A percentile compares a stretch with the other conserved stretches of the same genome.
phyloP scores from a whole-genome alignment of 352 stramenopile genomes.

The Halophytophthora batemanensis region DNA sequence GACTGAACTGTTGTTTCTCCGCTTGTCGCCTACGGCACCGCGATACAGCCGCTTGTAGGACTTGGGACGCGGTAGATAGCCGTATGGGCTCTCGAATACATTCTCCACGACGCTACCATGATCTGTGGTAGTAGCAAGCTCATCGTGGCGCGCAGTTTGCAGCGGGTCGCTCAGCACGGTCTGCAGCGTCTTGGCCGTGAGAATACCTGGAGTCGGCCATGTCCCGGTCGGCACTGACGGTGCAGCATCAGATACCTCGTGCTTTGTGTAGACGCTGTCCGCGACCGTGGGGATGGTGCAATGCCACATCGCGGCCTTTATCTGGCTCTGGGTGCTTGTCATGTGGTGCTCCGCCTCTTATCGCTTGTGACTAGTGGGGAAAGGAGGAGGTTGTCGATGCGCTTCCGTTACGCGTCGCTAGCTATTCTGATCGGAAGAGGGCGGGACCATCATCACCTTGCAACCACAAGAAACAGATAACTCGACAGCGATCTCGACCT shows the following conservation, averaged over 20 bases:
- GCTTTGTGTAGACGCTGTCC: neutral
- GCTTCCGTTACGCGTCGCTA: too few species aligned
- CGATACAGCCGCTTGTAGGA: slow-evolving; percentile 2
- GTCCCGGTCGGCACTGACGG: neutral
- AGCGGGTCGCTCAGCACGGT: slow-evolving; percentile 10
- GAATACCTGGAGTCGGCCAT: slow-evolving; percentile 10
- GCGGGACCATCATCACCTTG: too few species aligned
- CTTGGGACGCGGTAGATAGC: slow-evolving; percentile 6
- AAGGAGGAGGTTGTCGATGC: too few species aligned
- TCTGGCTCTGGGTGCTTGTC: too few species aligned
- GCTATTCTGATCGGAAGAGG: too few species aligned
- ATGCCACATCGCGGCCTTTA: too few species aligned
- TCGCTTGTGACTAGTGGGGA: too few species aligned
- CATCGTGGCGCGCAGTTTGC: slow-evolving; percentile 3
- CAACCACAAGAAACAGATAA: too few species aligned
- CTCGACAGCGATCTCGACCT: too few species aligned
- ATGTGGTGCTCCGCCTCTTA: too few species aligned
- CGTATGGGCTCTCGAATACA: slow-evolving; percentile 20
- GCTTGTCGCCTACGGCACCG: neutral
- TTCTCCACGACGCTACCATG: neutral
- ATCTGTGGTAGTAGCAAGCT: neutral
- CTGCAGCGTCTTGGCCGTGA: slow-evolving; percentile 29
- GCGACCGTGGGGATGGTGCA: too few species aligned
- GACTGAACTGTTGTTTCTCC: neutral
- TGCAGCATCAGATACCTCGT: slow-evolving; percentile 3